Conservation (phyloP, 768 basidiomycete genomes). For the Trichaptum fuscoviolaceum region DNA sequence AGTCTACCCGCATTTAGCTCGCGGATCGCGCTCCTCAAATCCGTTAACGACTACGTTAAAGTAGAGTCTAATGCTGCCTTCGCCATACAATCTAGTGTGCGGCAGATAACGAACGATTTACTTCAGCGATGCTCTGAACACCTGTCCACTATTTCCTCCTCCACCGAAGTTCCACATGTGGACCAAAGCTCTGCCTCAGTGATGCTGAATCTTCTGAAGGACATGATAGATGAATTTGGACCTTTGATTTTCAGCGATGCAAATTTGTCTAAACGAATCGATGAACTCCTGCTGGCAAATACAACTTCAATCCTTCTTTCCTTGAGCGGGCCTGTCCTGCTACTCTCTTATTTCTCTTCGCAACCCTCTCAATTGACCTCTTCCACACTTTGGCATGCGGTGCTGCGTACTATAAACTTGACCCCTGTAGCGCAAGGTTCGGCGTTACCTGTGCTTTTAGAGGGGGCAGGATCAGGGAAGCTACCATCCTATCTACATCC, state of each 20-base stretch:
- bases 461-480: neutral
- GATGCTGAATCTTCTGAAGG: conserved; percentile 25
- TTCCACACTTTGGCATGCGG: neutral
- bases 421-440: neutral
- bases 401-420: neutral
- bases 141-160: neutral
- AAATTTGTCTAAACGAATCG: conserved; percentile 39
- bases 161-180: neutral
- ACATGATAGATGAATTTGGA: conserved; percentile 49
- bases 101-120: conserved; percentile 1
- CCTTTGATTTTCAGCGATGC: conserved; percentile 41
- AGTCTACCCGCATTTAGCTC: neutral
- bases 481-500: neutral
- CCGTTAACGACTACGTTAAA: conserved; percentile 37
- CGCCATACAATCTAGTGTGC: neutral
- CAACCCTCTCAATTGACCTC: neutral
- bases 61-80: conserved; percentile 19
- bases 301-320: neutral
- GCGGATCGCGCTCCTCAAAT: conserved; percentile 38
- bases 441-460: neutral
- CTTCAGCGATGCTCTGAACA: neutral
- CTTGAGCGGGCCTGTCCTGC: neutral
- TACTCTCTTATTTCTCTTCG: neutral
- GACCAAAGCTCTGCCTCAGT: neutral
- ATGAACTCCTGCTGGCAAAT: conserved; percentile 20